Evolutionary conservation across 1,139 yeast species (phyloP), one percentile per base, ranked within the genome.

Genomic region (Saccharomycopsis hybrid): DNA sequence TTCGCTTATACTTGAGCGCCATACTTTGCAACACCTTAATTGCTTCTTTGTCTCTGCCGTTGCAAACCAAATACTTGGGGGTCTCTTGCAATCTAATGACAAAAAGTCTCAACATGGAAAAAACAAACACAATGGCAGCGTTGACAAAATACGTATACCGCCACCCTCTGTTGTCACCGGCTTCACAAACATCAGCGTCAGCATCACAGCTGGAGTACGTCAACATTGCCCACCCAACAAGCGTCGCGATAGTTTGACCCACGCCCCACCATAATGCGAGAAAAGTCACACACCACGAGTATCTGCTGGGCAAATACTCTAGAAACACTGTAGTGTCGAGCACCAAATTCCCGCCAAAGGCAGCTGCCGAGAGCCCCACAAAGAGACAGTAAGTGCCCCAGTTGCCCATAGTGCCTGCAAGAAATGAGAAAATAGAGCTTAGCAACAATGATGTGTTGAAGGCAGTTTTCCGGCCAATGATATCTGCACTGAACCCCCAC

Each of bases 211-310:
- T 69, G 54, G 67, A 66, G 51, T 71, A 71, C 32, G 79, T 74
- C 50, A 79, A 64, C 49, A 78, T 73, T 0, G 79, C 81, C 79
- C 81, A 79, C 4, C 80, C 75, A 41, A 77, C 59, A n/a, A 77
- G 66, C 29, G 69, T 69, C 5, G 81, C 76, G 44, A 79, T 65
- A 0, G 81, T 73, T 62, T 78, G 83, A 41, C 85, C 85, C 48
- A 80, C 62, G 51, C 82, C 82, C 84, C 85, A 80, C 68, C 77
- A 79, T 31, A 70, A 65, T 5, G 85, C 83, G 68, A 79, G 70
- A 37, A 76, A 66, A 0, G 83, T 77, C 49, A 77, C 68, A 53
- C 80, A 62, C 71, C 74, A 77, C 58, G 77, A 80, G 57, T 72
- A 66, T 47, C 72, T 73, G 43, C 68, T 67, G 1, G 85, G 85